Evolutionary conservation across 31 red algal species (phyloP), one percentile per base, ranked within the genome.

Genomic region (Pterothamnion heteromorphum): DNA sequence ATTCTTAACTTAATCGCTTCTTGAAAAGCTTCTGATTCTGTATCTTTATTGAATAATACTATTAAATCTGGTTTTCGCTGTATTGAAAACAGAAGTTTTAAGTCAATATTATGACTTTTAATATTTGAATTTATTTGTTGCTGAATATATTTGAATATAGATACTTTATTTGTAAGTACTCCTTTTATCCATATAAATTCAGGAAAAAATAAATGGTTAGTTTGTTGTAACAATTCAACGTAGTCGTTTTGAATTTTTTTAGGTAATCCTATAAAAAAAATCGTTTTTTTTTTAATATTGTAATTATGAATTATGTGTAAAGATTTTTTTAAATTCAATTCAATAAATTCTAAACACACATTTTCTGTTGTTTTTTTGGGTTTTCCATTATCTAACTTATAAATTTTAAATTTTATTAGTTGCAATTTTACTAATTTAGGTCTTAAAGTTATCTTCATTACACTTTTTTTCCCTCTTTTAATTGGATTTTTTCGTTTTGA

Each of bases 391-490:
- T 27, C 21, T 86, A 2, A 2, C 5, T 1, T 86, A 86, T 2
- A 36, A 37, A 37, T 38, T 32, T 86, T 86, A 3, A 5, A 3
- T 86, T 86, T 86, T 32, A 86, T 3, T 1, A 86, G 35, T 86
- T 86, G 1, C 3, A 86, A 37, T 86, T 86, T 86, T 86, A 86
- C 35, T 86, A 39, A 86, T 34, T 41, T 36, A 35, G 22, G 27
- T 38, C 31, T 82, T 82, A 23, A 82, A 9, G 21, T 82, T 82
- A 5, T 27, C 31, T 82, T 82, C 78, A 86, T 86, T 86, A 86
- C 22, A 86, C 81, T 86, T 86, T 86, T 86, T 86, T 86, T 36
- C 81, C 81, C 38, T 86, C 81, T 86, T 97, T 97, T 33, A 89
- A 35, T 37, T 81, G 26, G 0, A 97, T 86, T 0, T 74, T 80